Evolutionary conservation across 495 filamentous ascomycete genomes (phyloP), one percentile per base, ranked within the genome.

Genomic region (Lasiosphaeriaceae sp.): DNA sequence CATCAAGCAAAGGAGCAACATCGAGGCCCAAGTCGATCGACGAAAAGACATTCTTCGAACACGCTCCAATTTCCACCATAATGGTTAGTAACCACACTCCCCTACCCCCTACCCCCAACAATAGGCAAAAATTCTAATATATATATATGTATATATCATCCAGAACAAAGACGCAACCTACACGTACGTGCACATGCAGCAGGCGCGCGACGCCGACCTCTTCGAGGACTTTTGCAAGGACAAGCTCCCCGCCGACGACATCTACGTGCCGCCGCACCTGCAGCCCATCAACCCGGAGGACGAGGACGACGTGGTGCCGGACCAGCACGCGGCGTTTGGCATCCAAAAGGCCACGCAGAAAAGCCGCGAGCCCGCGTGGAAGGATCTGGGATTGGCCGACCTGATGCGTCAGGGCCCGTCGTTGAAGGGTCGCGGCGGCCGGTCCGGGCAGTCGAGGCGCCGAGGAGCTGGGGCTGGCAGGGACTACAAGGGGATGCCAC

Each of bases 251-350:
- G 71, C 78, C 53, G 84, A 86, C 64, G 90, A 95, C 53, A 90
- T 98, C 71, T 91, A 92, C 76, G 88, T 98, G 4, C 83, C 89
- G 8, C 87, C 89, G 2, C 89, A 97, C 55, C 84, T 92, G 71
- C 91, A 96, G 70, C 94, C 94, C 1, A 79, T 92, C 47, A 97
- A 97, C 71, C 94, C 94, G 0, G 94, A 97, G 73, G 94, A 98
- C 68, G 94, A 98, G 73, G 94, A 98, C 64, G 94, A 97, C 60
- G 89, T 98, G 3, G 92, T 98, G 11, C 94, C 94, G 0, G 92
- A 97, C 65, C 92, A 96, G 77, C 94, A 98, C 71, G 92, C 94
- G 1, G 94, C 94, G 6, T 98, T 96, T 74, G 94, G 94, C 2
- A 97, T 98, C 64, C 82, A 87, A 63, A 83, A 92, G 62, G 94